Base-by-base conservation (phyloP, 2,329 filamentous ascomycete genomes). In the Xylaria hypoxylon region DNA sequence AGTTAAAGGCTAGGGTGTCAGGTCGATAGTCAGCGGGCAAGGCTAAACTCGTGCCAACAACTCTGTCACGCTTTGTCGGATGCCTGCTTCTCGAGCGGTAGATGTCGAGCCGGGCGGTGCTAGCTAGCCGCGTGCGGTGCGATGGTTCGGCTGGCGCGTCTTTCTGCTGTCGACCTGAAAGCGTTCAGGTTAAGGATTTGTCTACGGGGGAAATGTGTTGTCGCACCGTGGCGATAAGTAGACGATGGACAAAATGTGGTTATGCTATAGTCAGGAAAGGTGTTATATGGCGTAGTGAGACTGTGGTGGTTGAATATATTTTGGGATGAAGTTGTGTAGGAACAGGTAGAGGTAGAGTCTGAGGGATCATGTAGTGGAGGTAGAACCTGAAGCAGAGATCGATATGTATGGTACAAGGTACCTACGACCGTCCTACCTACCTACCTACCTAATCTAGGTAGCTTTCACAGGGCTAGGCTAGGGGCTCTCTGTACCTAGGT, bases 361-460 rank as follows among this genome's bases (percentile, higher is more conserved):
- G 44, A 45, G 33, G 48, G 44, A 56, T 50, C 35, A 59, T 47
- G 42, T 62, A 52, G 59, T 62, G 59, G 60, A 64, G 65, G 51
- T 51, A 24, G 33, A 64, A 56, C 47, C 56, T 58, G 57, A 61
- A 59, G 64, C 59, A 63, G 64, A 66, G 59, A 59, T 67, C 61
- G 56, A 26, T 35, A 40, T 26, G 19, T 35, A 15, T 35, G 38
- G 56, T 60, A 60, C 56, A 60, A 60, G 53, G 45, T 58, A 60
- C 52, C 24, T 42, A 4, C 1, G 31, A n/a, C n/a, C n/a, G n/a
- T n/a, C n/a, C n/a, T n/a, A n/a, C n/a, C n/a, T n/a, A n/a, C n/a
- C n/a, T n/a, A n/a, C n/a, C n/a, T 51, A 24, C 22, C 15, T 19
- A 19, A 47, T 47, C 19, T 62, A 28, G 59, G 31, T 38, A 19